Conservation (phyloP, 1,284 basidiomycete genomes). For the Coriolopsis trogii region DNA sequence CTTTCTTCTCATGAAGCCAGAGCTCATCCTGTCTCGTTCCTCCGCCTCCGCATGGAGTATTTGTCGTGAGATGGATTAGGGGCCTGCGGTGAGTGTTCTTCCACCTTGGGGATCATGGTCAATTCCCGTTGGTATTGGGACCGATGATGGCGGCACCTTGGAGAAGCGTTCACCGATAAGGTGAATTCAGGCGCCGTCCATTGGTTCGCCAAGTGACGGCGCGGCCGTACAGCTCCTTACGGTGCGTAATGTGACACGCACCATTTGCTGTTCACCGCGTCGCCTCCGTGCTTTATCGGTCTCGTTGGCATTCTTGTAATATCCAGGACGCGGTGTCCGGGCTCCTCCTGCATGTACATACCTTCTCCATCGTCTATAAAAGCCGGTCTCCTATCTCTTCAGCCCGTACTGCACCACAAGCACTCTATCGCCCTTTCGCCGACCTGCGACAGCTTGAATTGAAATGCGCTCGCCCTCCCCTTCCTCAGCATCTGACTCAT, state of each 20-base stretch:
- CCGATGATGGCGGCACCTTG: neutral
- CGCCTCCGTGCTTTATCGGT: neutral
- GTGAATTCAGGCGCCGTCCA: neutral
- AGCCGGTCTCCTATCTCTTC: slow-evolving; percentile 2
- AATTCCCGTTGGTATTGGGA: neutral
- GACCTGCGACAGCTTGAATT: neutral
- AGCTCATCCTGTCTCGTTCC: no score
- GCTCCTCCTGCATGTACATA: slow-evolving; percentile 27
- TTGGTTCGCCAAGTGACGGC: slow-evolving; percentile 1
- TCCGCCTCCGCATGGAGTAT: no score
- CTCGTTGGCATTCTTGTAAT: neutral
- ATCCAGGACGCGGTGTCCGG: slow-evolving; percentile 19
- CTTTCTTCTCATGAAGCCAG: no score
- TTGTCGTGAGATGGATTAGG: no score
- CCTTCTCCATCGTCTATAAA: slow-evolving; percentile 18
- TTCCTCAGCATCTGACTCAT: slow-evolving; percentile 20
- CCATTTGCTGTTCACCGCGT: slow-evolving; percentile 7
- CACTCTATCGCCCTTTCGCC: neutral
- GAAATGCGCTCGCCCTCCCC: slow-evolving; percentile 24
- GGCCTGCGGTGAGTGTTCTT: no score
- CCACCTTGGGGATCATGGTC: no score
- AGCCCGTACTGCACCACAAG: neutral
- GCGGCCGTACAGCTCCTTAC: neutral
- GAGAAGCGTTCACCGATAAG: neutral
- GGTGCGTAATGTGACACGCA: slow-evolving; percentile 7